Evolutionary conservation across 192 early-diverging fungal genomes (phyloP).

Genomic region (Piromyces sp.): DNA sequence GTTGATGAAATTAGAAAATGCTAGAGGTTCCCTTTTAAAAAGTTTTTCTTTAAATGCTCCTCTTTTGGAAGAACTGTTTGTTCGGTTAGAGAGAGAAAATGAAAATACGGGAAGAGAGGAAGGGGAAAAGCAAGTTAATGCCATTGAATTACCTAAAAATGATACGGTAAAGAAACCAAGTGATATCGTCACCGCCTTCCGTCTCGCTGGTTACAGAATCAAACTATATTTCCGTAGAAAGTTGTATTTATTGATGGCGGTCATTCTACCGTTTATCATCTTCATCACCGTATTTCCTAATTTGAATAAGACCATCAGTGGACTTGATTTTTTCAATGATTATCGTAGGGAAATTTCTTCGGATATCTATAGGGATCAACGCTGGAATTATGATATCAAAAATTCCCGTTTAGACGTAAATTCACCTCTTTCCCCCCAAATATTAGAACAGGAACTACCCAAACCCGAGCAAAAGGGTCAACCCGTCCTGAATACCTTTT

Average conservation of each 20-base stretch:
- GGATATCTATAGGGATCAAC: neutral
- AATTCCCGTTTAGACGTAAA: neutral
- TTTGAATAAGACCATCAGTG: neutral
- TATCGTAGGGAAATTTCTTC: neutral
- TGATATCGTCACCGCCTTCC: neutral
- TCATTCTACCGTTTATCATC: neutral
- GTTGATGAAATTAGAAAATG: neutral
- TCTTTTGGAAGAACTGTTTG: neutral
- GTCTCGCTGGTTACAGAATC: neutral
- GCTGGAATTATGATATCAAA: neutral
- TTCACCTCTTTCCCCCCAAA: too few relatives aligned
- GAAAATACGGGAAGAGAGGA: neutral
- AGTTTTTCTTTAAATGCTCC: neutral
- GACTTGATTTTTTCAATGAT: neutral
- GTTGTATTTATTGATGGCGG: neutral
- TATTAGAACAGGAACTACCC: neutral
- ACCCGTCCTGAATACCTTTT: too few relatives aligned
- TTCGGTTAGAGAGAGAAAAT: neutral
- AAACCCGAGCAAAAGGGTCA: too few relatives aligned
- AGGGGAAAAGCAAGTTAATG: too few relatives aligned
- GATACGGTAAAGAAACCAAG: neutral
- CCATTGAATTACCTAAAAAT: neutral
- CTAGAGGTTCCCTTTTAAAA: neutral
- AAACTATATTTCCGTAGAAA: neutral
- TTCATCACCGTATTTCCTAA: neutral